phyloP scores from a whole-genome alignment of 2,329 filamentous ascomycete genomes.

The Neonectria sp. region DNA sequence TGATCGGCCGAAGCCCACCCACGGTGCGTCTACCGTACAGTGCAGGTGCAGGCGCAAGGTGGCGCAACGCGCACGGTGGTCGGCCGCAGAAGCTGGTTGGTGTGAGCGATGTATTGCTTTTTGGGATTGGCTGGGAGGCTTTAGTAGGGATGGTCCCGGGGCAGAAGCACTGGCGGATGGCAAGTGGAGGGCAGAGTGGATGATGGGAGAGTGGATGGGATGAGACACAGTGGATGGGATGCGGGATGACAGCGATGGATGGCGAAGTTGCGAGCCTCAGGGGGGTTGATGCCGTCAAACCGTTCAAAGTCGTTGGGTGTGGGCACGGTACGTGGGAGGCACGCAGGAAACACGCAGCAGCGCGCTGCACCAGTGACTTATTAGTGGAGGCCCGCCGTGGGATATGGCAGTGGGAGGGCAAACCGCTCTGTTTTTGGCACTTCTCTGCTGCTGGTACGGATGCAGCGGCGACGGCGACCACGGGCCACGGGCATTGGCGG shows the following conservation, averaged over 20 bases:
- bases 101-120: constrained; percentile 22
- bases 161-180: constrained; percentile 18
- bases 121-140: constrained; percentile 16
- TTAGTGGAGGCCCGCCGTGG: not conserved
- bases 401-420: not conserved
- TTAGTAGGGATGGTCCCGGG: constrained; percentile 23
- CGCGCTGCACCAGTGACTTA: constrained; percentile 8
- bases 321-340: not conserved
- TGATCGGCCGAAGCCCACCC: constrained; percentile 3
- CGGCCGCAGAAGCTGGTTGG: constrained; percentile 24
- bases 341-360: constrained; percentile 11
- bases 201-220: not conserved
- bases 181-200: constrained; percentile 11
- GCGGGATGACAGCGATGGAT: constrained; percentile 10
- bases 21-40: constrained; percentile 15
- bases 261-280: too few species aligned
- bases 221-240: not conserved
- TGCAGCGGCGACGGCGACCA: constrained; percentile 17
- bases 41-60: constrained; percentile 20
- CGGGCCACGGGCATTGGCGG: constrained; percentile 4
- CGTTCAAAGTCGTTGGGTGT: too few species aligned
- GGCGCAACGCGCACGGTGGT: constrained; percentile 28
- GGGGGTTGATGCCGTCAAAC: too few species aligned
- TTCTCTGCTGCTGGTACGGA: not conserved
- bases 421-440: not conserved